Conservation (phyloP, 2,329 filamentous ascomycete species). For the Hymenoscyphus infarciens region DNA sequence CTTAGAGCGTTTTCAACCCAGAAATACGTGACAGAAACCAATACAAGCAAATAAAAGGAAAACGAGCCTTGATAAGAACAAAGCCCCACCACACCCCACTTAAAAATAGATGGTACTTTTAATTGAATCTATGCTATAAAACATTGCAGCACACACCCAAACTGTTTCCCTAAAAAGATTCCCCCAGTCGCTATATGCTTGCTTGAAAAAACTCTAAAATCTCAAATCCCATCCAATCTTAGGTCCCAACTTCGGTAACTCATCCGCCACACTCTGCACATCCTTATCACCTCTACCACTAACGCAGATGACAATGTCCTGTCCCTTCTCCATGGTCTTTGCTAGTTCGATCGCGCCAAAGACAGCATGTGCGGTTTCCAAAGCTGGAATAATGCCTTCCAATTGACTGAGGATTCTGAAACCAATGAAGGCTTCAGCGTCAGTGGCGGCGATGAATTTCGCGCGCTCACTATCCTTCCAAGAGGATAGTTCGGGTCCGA, state of each 20-base stretch:
- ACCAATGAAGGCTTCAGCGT: slow-evolving; percentile 82
- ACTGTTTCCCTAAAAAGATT: no score
- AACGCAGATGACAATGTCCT: slow-evolving; percentile 91
- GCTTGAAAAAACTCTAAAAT: slow-evolving; percentile 43
- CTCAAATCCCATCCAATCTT: slow-evolving; percentile 74
- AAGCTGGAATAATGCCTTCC: slow-evolving; percentile 94
- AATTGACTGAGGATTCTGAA: slow-evolving; percentile 82
- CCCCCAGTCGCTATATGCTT: background rate
- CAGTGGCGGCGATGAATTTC: slow-evolving; percentile 85
- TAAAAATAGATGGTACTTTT: background rate
- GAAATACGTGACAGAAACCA: no score
- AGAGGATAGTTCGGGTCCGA: slow-evolving; percentile 83
- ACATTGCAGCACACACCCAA: no score
- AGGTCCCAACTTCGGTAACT: slow-evolving; percentile 82
- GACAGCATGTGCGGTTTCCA: slow-evolving; percentile 91
- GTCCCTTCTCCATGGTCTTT: slow-evolving; percentile 82
- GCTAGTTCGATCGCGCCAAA: slow-evolving; percentile 85
- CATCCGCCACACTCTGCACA: slow-evolving; percentile 95
- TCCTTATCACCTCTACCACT: slow-evolving; percentile 97
- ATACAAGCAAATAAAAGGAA: no score
- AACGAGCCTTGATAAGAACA: background rate
- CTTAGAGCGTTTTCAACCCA: no score
- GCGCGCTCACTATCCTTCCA: slow-evolving; percentile 93
- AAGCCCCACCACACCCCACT: no score
- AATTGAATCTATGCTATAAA: background rate